Evolutionary conservation across 2,329 filamentous ascomycete genomes (phyloP), one percentile per base, ranked within the genome.

Genomic region (Salinomyces thailandicus): DNA sequence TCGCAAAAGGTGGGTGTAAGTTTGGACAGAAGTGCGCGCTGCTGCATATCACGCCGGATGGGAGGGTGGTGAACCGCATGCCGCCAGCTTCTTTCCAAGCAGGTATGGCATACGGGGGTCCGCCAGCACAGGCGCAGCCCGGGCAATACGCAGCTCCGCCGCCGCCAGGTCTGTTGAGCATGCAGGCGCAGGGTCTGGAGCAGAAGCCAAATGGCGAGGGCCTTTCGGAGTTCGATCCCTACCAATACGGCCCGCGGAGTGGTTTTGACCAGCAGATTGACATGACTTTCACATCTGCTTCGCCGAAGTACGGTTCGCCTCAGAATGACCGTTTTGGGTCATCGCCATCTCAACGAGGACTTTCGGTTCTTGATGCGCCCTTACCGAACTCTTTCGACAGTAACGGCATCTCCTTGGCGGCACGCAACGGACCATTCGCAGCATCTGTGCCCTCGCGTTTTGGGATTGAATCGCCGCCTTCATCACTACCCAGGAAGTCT

Each of bases 1-100:
- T 96, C 61, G 83, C 87, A 57, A 98, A 96, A 85, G 91, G 91
- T 49, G 95, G 95, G 64, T 98, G 91, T 77, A 96, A 96, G 62
- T 98, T 96, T 60, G 91, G 91, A 44, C 83, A 85, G 46, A 96
- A 96, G 64, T 98, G 91, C 69, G 89, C 89, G 55, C 85, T 96
- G 57, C 85, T 93, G 47, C 91, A 98, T 62, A 82, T 96, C 54
- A 79, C 95, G 33, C 86, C 87, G 50, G 87, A 96, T 62, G 91
- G 91, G 42, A 79, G 85, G 52, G 77, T 89, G 57, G 85, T 96
- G 58, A 95, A 95, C 62, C 66, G 82, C 71, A 16, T 34, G 20
- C 42, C 37, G 14, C 46, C 44, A 17, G 42, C 38, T 6, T 15
- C 36, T 17, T 48, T 42, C 7, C 30, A 30, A 12, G 12, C 42